Evolutionary conservation across 2,329 filamentous ascomycete species (phyloP), one percentile per base, ranked within the genome.

Genomic region (Claviceps sorghi): DNA sequence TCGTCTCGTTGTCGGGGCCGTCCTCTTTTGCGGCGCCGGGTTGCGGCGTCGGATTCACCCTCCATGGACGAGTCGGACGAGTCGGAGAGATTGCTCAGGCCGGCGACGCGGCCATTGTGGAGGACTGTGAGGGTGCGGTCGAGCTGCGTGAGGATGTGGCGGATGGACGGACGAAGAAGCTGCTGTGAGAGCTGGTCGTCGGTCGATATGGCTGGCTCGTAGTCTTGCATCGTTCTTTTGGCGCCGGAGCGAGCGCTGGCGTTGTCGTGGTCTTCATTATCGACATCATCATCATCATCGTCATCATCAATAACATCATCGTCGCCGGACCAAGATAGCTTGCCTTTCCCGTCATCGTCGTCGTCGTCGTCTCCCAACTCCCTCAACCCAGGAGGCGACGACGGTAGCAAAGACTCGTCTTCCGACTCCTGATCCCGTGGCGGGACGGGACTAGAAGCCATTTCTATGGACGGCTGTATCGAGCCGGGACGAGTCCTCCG

Each of bases 41-140:
- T 38, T 21, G n/a, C 42, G 54, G 59, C 9, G 49, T 69, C 66
- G 4, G 63, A 65, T 26, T 68, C 60, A 7, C 19, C 32, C 15
- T 48, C 45, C 6, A 68, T 69, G 29, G 64, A 66, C 49, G 70
- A 68, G 17, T 52, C 52, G 57, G 72, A 69, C 57, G 71, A 68
- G 57, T 69, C 65, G 43, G 68, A 68, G 52, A 67, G 57, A 51
- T 67, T 58, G 56, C 58, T 70, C 52, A 69, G 68, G 22, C 64
- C 59, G 2, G 80, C 75, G 44, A 78, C 69, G 40, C 83, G 77
- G 1, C 79, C 74, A 54, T 82, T 79, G 62, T 90, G 87, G 15
- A 97, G 72, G 3, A 82, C 78, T 32, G 74, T 71, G 6, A 95
- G 75, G 0, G 91, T 74, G 5, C 72, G 65, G 59, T 96, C 88